Conservation (phyloP, 208 protist species). For the Leishmania tarentolae region DNA sequence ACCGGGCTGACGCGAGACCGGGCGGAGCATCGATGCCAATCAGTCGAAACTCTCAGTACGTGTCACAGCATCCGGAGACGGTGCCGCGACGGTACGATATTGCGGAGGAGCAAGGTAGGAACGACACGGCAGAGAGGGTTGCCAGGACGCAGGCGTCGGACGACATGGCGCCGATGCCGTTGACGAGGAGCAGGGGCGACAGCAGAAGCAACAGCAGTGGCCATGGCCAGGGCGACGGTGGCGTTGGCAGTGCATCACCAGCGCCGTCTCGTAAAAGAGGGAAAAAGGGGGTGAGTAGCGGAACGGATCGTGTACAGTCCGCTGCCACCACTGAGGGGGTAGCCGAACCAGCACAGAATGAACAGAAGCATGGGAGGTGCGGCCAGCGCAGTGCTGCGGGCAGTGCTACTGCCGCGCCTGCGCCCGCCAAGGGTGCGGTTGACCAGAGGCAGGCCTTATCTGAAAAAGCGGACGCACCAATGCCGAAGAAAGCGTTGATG, state of each 20-base stretch:
- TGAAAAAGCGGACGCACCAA: background rate
- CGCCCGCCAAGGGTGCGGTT: background rate
- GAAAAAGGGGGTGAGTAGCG: slow-evolving; percentile 12
- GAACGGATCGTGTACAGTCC: slow-evolving; percentile 9
- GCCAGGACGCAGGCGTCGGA: background rate
- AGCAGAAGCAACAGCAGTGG: slow-evolving; percentile 16
- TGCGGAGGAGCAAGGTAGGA: background rate
- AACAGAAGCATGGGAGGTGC: background rate
- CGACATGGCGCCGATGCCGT: background rate
- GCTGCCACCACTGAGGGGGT: slow-evolving; percentile 7
- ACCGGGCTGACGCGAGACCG: background rate
- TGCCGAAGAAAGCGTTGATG: background rate
- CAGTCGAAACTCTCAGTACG: slow-evolving; percentile 1
- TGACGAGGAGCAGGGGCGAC: background rate
- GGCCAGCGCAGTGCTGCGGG: background rate
- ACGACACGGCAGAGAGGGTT: background rate
- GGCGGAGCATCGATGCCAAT: background rate
- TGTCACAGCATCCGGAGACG: background rate
- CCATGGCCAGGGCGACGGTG: background rate
- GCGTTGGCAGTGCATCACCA: slow-evolving; percentile 6
- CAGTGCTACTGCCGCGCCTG: background rate
- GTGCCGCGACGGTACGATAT: background rate
- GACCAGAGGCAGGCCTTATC: background rate
- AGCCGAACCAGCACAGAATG: background rate
- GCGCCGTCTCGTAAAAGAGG: slow-evolving; percentile 18